A percentile compares a stretch with the other conserved stretches of the same genome.
Evolutionary conservation across 352 stramenopile species (phyloP).

Genomic region (Globisporangium paddicum): DNA sequence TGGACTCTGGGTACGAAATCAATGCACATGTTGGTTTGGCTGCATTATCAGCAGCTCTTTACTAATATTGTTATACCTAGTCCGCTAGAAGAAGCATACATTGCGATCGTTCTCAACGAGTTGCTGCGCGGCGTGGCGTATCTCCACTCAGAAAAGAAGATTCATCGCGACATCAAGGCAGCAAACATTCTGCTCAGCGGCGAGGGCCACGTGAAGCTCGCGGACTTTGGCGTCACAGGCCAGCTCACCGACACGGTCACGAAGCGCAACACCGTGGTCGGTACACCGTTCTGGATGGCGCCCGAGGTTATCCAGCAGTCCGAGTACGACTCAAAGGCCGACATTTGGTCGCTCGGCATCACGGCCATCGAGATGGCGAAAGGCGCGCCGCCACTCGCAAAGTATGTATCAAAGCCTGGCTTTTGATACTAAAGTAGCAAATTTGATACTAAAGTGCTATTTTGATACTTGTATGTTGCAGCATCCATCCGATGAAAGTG

Average conservation of each 20-base stretch:
- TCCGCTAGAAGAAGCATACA: conserved; percentile 73
- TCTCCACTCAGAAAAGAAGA: conserved; percentile 81
- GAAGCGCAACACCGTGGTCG: conserved; percentile 97
- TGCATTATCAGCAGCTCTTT: not conserved
- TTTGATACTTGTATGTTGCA: conserved; percentile 20
- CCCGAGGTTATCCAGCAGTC: conserved; percentile 82
- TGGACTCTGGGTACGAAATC: conserved; percentile 50
- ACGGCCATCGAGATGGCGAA: conserved; percentile 99
- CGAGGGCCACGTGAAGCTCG: conserved; percentile 75
- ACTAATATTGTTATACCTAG: conserved; percentile 17
- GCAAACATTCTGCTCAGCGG: conserved; percentile 80
- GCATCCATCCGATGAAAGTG: conserved; percentile 97
- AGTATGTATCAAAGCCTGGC: conserved; percentile 30
- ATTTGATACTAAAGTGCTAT: not conserved
- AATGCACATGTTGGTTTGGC: not conserved
- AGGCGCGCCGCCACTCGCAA: conserved; percentile 91
- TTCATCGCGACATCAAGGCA: conserved; percentile 82
- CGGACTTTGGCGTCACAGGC: conserved; percentile 87
- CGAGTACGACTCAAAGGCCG: conserved; percentile 95
- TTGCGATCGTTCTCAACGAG: conserved; percentile 80
- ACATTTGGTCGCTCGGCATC: conserved; percentile 99
- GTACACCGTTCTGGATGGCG: conserved; percentile 98
- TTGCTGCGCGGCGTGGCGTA: conserved; percentile 70
- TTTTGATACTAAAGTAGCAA: not conserved
- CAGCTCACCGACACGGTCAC: conserved; percentile 97